Percentiles rank a stretch among this genome's conserved stretches.
Evolutionary conservation across 768 basidiomycete species (phyloP).

Genomic region (Sarcomyxa edulis): DNA sequence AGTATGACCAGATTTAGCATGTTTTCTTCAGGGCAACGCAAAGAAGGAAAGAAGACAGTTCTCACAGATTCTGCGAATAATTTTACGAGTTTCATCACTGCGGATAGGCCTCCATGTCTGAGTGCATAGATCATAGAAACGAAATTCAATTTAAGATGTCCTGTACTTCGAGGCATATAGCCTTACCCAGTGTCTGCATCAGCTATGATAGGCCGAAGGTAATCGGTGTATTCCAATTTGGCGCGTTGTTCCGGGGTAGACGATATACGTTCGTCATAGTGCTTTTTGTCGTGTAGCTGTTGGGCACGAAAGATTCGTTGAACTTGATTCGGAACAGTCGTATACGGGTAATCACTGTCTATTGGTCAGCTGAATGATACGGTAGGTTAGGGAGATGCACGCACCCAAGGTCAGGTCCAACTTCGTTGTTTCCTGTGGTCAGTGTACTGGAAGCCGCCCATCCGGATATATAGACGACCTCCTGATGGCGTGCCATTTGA

Average conservation of each 20-base stretch:
- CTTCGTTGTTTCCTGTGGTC: conserved; percentile 88
- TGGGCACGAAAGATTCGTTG: conserved; percentile 89
- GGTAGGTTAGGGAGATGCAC: conserved; percentile 23
- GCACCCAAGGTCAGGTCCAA: conserved; percentile 88
- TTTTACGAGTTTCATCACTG: conserved; percentile 93
- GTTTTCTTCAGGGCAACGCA: not conserved
- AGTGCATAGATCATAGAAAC: conserved; percentile 1
- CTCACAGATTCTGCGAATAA: conserved; percentile 88
- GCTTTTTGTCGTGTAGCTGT: conserved; percentile 88
- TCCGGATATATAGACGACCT: conserved; percentile 88
- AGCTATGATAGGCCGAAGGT: conserved; percentile 88
- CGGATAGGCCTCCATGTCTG: conserved; percentile 89
- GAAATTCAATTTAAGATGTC: too few relatives aligned
- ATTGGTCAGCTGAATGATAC: not conserved
- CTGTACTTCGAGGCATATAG: too few relatives aligned
- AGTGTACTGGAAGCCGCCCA: conserved; percentile 87
- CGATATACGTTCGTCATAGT: conserved; percentile 80
- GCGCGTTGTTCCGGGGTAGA: conserved; percentile 57
- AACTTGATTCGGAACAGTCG: conserved; percentile 94
- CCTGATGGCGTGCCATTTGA: conserved; percentile 84
- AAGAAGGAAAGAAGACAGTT: conserved; percentile 1
- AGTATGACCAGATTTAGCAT: conserved; percentile 3
- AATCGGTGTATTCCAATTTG: conserved; percentile 78
- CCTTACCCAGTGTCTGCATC: conserved; percentile 90
- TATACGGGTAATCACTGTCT: conserved; percentile 87